phyloP scores from a whole-genome alignment of 208 protist species.

The Borovskyia barvae region DNA sequence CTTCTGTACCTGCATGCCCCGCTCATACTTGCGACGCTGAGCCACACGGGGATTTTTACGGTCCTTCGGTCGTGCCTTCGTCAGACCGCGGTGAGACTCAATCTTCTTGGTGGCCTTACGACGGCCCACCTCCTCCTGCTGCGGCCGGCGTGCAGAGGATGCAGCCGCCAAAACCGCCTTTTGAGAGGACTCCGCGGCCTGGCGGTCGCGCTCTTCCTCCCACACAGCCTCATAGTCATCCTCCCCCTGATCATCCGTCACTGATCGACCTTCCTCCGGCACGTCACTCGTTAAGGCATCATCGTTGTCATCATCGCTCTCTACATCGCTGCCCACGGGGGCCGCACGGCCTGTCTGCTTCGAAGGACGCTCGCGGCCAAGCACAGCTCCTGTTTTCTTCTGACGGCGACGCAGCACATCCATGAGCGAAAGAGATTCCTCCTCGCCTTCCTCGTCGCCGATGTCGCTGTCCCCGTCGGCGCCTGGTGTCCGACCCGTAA shows the following conservation, averaged over 20 bases:
- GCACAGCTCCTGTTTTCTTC: slow-evolving; percentile 29
- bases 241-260: slow-evolving; percentile 24
- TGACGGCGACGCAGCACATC: slow-evolving; percentile 69
- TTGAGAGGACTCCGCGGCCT: slow-evolving; percentile 22
- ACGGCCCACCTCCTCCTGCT: slow-evolving; percentile 64
- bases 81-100: slow-evolving; percentile 87
- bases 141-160: slow-evolving; percentile 11
- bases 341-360: slow-evolving; percentile 8
- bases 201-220: slow-evolving; percentile 59
- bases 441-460: slow-evolving; percentile 27
- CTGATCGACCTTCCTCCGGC: slow-evolving; percentile 19
- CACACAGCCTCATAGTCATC: slow-evolving; percentile 71
- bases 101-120: slow-evolving; percentile 85
- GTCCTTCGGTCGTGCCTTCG: slow-evolving; percentile 85
- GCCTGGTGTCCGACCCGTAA: too few species aligned
- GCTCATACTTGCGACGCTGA: slow-evolving; percentile 88
- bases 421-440: slow-evolving; percentile 75
- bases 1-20: slow-evolving; percentile 83
- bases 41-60: slow-evolving; percentile 87
- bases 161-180: slow-evolving; percentile 8
- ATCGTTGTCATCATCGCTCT: slow-evolving; percentile 30
- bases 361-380: slow-evolving; percentile 21
- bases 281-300: slow-evolving; percentile 16
- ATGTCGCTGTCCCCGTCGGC: slow-evolving; percentile 22
- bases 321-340: background rate